Base-by-base conservation (phyloP, 345 rosid genomes). In the Chamaenerion angustifolium region DNA sequence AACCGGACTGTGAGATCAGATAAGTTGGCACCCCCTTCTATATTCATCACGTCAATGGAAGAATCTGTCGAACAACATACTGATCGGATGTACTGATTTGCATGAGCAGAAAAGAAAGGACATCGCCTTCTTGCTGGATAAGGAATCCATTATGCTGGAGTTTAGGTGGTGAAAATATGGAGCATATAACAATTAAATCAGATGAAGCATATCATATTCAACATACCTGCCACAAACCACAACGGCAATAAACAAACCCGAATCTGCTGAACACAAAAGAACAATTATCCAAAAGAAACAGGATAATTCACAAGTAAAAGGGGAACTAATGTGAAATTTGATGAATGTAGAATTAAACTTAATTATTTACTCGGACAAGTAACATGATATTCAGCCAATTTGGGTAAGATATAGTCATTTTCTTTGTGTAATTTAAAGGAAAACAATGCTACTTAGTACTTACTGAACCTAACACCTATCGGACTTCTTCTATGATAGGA, bases 181-280 rank as follows among this genome's bases (percentile, higher is more conserved):
- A 45, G 14, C 25, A 49, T 16, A 59, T 23, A 43, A 51, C 16
- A 43, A 48, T 21, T 49, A 59, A 45, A 55, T 37, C 51, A 58
- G 37, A 57, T 45, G 23, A 58, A 44, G 58, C 50, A 57, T 46
- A 45, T 46, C 46, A 40, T 47, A 60, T 14, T 42, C 11, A 56
- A 43, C 67, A 52, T 71, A 87, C 96, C 96, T 59, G 83, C 71
- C 58, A 68, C 75, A 77, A 69, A 81, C 86, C 77, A 74, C 52
- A 76, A 51, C 0, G 96, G 96, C 69, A 79, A 61, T 52, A 83
- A 76, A 64, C 74, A 51, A 56, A 60, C 54, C 21, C 71, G 87
- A 46, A 87, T 75, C 94, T 87, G 77, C 48, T 44, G 55, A 53
- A 56, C 56, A 64, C 19, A 41, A 62, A 64, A 7, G 45, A 55